Conservation (phyloP, 2,329 filamentous ascomycete species). For the Penicillium digitatum region DNA sequence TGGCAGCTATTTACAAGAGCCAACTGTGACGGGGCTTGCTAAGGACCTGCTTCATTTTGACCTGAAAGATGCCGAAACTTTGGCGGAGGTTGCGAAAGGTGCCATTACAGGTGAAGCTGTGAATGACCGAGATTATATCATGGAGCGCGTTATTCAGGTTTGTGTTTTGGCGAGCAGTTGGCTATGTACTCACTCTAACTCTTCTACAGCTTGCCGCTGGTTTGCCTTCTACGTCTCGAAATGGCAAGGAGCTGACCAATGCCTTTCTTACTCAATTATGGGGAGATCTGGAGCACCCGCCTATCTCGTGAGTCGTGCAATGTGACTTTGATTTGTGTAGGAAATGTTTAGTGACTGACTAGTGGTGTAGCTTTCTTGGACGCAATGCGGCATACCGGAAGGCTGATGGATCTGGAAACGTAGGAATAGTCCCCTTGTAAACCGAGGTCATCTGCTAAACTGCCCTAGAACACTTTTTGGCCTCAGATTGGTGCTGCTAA, state of each 20-base stretch:
- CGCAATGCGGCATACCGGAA: constrained; percentile 32
- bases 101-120: constrained; percentile 50
- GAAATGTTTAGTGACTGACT: constrained; percentile 10
- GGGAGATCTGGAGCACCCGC: constrained; percentile 54
- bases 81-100: constrained; percentile 41
- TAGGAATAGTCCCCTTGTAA: constrained; percentile 18
- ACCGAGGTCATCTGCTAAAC: constrained; percentile 37
- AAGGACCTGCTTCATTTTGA: constrained; percentile 49
- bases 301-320: constrained; percentile 41
- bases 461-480: constrained; percentile 55
- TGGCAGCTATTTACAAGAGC: constrained; percentile 38
- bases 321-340: not conserved
- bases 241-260: constrained; percentile 44
- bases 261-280: constrained; percentile 53
- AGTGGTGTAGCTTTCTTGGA: constrained; percentile 36
- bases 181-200: not conserved
- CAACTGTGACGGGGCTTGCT: constrained; percentile 35
- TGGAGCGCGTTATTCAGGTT: constrained; percentile 55
- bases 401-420: constrained; percentile 43
- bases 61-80: constrained; percentile 43
- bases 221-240: constrained; percentile 35
- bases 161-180: not conserved
- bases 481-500: constrained; percentile 63
- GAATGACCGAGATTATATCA: constrained; percentile 60
- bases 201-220: constrained; percentile 34